Conservation (phyloP, 2,329 filamentous ascomycete species). For the Diplocarpon mali region DNA sequence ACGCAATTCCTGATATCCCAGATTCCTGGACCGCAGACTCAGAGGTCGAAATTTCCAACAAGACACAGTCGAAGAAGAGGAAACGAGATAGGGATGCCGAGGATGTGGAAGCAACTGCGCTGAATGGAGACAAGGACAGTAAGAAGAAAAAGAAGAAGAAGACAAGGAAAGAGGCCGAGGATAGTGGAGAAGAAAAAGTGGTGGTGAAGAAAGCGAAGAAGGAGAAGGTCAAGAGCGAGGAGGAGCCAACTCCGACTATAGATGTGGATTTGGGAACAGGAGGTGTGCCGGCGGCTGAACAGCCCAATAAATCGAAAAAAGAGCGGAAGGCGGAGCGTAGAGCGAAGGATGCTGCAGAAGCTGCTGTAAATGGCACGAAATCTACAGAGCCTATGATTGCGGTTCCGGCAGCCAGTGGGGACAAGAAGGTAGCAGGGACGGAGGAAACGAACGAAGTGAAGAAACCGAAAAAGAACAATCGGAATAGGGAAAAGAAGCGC, state of each 20-base stretch:
- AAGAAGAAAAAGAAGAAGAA: conserved; percentile 15
- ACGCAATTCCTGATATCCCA: conserved; percentile 27
- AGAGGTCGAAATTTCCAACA: conserved; percentile 12
- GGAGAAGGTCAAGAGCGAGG: conserved; percentile 9
- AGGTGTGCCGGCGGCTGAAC: conserved; percentile 8
- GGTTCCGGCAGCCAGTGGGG: conserved; percentile 4
- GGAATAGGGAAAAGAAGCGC: conserved; percentile 28
- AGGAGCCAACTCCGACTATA: conserved; percentile 1
- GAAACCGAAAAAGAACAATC: conserved; percentile 29
- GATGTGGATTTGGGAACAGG: conserved; percentile 9
- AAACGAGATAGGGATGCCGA: conserved; percentile 14
- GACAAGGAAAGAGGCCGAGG: conserved; percentile 8
- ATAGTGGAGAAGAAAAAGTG: conserved; percentile 12
- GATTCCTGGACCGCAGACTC: conserved; percentile 22
- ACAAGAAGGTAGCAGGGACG: conserved; percentile 2
- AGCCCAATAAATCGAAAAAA: conserved; percentile 28
- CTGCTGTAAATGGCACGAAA: conserved; percentile 15
- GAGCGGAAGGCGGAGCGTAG: conserved; percentile 28
- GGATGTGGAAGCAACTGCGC: conserved; percentile 7
- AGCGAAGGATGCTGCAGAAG: conserved; percentile 24
- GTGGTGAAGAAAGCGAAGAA: conserved; percentile 10
- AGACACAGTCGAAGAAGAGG: conserved; percentile 16
- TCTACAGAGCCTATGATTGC: conserved; percentile 1
- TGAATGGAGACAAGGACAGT: conserved; percentile 13
- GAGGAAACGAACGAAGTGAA: conserved; percentile 14